A percentile compares a stretch with the other conserved stretches of the same genome.
Evolutionary conservation across 345 rosid species (phyloP).

Genomic region (Mallotus nudiflorus): DNA sequence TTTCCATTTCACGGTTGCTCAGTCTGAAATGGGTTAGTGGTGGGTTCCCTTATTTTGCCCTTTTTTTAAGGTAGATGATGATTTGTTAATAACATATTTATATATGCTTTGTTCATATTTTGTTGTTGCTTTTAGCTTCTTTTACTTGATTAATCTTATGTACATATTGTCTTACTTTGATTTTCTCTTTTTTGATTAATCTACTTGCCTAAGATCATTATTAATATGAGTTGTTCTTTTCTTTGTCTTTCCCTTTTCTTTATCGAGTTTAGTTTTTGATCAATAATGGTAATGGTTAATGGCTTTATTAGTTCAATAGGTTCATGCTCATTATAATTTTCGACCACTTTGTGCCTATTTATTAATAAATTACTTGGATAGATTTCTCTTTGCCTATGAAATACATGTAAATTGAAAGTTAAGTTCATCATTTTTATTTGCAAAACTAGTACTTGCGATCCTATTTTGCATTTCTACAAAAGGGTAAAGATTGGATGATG

Average conservation of each 20-base stretch:
- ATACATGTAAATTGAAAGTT: constrained; percentile 50
- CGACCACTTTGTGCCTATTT: constrained; percentile 64
- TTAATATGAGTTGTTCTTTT: constrained; percentile 6
- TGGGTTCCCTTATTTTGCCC: constrained; percentile 25
- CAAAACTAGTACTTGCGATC: not conserved
- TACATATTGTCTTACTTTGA: not conserved
- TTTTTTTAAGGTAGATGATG: constrained; percentile 17
- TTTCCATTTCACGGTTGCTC: not conserved
- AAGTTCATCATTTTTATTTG: not conserved
- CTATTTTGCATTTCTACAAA: constrained; percentile 36
- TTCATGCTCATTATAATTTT: constrained; percentile 57
- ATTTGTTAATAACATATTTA: constrained; percentile 14
- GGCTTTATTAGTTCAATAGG: constrained; percentile 46
- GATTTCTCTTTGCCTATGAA: constrained; percentile 65
- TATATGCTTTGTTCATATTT: constrained; percentile 19
- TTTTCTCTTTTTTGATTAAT: constrained; percentile 6
- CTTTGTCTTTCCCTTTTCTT: constrained; percentile 12
- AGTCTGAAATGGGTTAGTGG: constrained; percentile 30
- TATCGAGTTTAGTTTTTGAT: constrained; percentile 19
- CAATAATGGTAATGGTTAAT: constrained; percentile 15
- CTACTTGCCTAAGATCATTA: not conserved
- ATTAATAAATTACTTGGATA: constrained; percentile 68
- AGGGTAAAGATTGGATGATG: constrained; percentile 67
- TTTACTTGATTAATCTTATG: constrained; percentile 7
- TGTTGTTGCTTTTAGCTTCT: not conserved